Evolutionary conservation across 2,329 filamentous ascomycete genomes (phyloP), one percentile per base, ranked within the genome.

Genomic region (Colletotrichum sp.): DNA sequence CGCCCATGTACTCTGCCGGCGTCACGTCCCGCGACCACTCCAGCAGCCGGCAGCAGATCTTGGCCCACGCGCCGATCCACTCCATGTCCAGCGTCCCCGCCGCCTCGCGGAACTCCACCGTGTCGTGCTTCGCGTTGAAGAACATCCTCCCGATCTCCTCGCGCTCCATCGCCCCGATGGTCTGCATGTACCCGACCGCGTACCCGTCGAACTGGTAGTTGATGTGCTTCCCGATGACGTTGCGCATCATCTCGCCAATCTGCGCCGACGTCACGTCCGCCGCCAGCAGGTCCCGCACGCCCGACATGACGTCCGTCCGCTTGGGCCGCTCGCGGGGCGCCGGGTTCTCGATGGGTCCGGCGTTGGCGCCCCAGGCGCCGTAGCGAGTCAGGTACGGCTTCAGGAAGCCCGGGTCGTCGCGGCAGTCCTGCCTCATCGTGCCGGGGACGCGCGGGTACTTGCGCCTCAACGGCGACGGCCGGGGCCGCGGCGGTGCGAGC

Each of bases 101-200:
- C 0, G 81, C 84, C 74, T 83, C 81, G 58, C 84, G 83, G 65
- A 83, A 82, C 78, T 86, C 84, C 59, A 86, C 24, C 13, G 81
- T 82, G 55, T 66, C 69, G 8, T 8, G 24, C 57, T 57, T 68
- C 55, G 24, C 33, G 21, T 29, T 36, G 21, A 8, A 13, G n/a
- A 13, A 57, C 54, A 62, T 24, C 15, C 47, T 21, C 7, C 13
- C 29, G 4, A 15, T 11, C 74, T 69, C 24, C 74, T 69, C 24
- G 72, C 24, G 57, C 18, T 24, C 16, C 13, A 38, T 21, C 33
- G n/a, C 33, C 21, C 21, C 54, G 21, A 29, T 29, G 21, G 27
- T 57, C 58, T 38, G 31, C 29, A 62, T 18, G 33, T 36, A 34
- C 11, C 9, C 15, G 15, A 74, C 21, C 11, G 31, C 29, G 38